These are phyloP conservation scores for Chaetomium cochliodes DNA, from an alignment of 495 filamentous ascomycete genomes.

Conservation along the genomic window DNA sequence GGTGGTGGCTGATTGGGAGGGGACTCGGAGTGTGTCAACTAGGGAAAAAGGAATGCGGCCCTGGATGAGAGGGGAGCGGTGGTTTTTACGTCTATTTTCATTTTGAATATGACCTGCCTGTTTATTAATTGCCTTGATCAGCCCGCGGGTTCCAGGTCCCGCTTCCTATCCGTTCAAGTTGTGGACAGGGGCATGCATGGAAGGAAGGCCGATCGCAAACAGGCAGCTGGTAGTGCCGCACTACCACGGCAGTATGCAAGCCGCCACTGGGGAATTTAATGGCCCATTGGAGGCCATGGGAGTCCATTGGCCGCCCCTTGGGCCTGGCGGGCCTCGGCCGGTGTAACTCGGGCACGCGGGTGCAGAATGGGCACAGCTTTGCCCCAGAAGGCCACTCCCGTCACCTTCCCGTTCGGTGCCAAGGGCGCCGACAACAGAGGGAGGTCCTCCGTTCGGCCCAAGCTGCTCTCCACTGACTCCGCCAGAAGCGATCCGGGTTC, in stretches of 20 bases:
- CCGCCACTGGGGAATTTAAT: background rate
- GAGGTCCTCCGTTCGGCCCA: background rate
- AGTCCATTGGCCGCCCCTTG: background rate
- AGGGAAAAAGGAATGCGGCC: background rate
- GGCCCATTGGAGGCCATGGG: background rate
- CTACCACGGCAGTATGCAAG: background rate
- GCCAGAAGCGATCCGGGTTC: conserved; percentile 13
- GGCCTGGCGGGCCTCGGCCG: background rate
- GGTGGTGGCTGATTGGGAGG: background rate
- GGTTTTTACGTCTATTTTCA: background rate
- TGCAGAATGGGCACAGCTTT: background rate
- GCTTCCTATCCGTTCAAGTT: background rate
- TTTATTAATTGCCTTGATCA: conserved; percentile 1
- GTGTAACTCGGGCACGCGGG: background rate
- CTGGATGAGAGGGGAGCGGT: background rate
- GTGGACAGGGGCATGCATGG: conserved; percentile 13
- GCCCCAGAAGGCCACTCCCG: background rate
- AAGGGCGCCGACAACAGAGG: background rate
- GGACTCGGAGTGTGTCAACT: background rate
- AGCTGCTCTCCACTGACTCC: background rate
- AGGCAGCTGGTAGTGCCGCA: conserved; percentile 14
- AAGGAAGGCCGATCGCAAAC: background rate
- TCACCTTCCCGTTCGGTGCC: conserved; percentile 16
- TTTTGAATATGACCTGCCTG: background rate
- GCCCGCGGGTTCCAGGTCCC: background rate